Base-by-base conservation (phyloP, 495 filamentous ascomycete species). In the Podospora comata region DNA sequence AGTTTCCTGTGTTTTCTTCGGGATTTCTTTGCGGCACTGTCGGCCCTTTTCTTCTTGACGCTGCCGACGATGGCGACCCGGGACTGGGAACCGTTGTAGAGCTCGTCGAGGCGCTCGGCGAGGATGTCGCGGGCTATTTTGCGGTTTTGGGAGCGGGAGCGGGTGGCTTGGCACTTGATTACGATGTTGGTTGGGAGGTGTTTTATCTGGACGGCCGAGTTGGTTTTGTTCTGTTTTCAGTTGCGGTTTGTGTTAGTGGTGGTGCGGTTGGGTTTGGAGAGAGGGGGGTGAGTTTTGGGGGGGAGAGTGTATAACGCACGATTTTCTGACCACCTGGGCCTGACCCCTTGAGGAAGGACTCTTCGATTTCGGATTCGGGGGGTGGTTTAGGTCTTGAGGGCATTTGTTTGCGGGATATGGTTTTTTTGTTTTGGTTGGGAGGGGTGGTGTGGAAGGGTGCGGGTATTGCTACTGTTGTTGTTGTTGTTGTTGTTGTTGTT, bases 241-340 rank as follows among this genome's bases (percentile, higher is more conserved):
- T 20, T 5, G 61, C 30, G 60, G 19, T 23, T 23, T 23, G n/a
- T 4, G 62, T 66, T 63, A 53, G 27, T 34, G 23, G 16, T 26
- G 20, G 11, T 32, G 27, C n/a, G 3, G 48, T 3, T 18, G 64
- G 19, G 54, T 23, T 23, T 23, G 20, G 23, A 60, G 59, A 44
- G 32, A 34, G 62, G 5, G 69, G 28, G 64, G 32, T 64, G 61
- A 48, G 5, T 13, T 26, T 59, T 15, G 60, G 27, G 39, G 18
- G 19, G 1, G 1, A 1, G 20, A 23, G 23, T 23, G 2, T 23
- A 23, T 23, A 23, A 74, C 80, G 34, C 75, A 87, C 86, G 79
- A 97, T 98, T 78, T 98, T 98, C 78, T 99, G 95, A 0, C 95
- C 95, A 60, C 95, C 95, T 1, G 95, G 95, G 13, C 95, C 95